Percentiles rank a stretch among this genome's conserved stretches.
Conservation (phyloP, 106 monocot species). For the Ottelia alismoides region DNA sequence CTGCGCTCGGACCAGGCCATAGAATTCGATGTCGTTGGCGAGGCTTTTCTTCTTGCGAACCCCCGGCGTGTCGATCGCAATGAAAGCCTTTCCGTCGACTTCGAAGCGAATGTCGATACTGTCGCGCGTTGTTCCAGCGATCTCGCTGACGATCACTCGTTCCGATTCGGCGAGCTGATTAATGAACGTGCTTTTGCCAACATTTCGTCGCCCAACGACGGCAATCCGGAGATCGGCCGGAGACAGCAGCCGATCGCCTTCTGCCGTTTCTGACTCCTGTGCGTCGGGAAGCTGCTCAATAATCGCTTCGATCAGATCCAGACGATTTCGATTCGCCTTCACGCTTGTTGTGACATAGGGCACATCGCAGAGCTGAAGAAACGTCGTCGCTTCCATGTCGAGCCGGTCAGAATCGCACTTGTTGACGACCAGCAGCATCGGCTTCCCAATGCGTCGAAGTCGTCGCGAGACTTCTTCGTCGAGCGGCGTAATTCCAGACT, state of each 20-base stretch:
- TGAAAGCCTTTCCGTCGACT: not conserved
- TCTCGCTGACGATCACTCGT: not conserved
- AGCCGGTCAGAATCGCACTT: not conserved
- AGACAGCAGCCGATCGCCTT: not conserved
- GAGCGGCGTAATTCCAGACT: not conserved
- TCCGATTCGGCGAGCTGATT: not conserved
- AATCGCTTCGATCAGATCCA: not conserved
- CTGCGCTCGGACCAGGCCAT: not conserved
- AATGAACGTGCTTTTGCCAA: not conserved
- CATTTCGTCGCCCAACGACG: not conserved
- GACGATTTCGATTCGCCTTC: not conserved
- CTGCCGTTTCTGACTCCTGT: not conserved
- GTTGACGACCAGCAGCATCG: not conserved
- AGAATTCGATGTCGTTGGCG: not conserved
- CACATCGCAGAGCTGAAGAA: not conserved
- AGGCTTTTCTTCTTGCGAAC: not conserved
- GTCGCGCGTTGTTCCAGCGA: not conserved
- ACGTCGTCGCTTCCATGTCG: not conserved
- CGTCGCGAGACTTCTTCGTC: not conserved
- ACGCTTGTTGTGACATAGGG: not conserved
- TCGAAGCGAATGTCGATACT: not conserved
- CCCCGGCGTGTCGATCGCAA: not conserved
- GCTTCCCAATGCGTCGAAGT: not conserved
- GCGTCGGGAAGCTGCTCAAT: not conserved
- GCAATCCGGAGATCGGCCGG: not conserved